These are phyloP conservation scores for Venturia asperata DNA, from an alignment of 2,329 filamentous ascomycete species.

Conservation along the genomic window DNA sequence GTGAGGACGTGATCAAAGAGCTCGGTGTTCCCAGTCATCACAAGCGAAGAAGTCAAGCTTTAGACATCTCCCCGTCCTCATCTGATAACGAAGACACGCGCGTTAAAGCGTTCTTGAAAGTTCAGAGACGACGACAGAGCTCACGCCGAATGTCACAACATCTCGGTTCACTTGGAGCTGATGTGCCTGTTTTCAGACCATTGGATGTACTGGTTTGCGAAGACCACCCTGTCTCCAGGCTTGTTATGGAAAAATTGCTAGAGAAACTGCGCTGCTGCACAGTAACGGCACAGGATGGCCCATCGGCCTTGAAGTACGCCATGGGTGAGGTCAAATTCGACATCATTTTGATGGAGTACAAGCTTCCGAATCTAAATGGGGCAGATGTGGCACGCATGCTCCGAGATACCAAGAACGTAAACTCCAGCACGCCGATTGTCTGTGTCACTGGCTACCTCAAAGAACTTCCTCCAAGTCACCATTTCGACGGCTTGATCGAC, in stretches of 20 bases:
- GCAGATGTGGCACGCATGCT: slow-evolving; percentile 97
- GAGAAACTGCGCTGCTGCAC: slow-evolving; percentile 94
- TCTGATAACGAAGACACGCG: slow-evolving; percentile 96
- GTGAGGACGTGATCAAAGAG: slow-evolving; percentile 61
- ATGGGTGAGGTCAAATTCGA: slow-evolving; percentile 98
- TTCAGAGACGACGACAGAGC: slow-evolving; percentile 90
- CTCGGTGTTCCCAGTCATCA: slow-evolving; percentile 59
- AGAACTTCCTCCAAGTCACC: slow-evolving; percentile 86
- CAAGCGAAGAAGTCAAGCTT: slow-evolving; percentile 87
- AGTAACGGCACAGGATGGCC: slow-evolving; percentile 81
- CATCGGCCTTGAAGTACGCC: slow-evolving; percentile 86
- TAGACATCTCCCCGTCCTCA: slow-evolving; percentile 93
- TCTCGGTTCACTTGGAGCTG: slow-evolving; percentile 62
- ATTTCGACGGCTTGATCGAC: slow-evolving; percentile 92
- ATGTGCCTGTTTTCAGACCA: slow-evolving; percentile 69
- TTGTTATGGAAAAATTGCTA: slow-evolving; percentile 98
- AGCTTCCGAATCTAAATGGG: slow-evolving; percentile 88
- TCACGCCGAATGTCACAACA: slow-evolving; percentile 92
- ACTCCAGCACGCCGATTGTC: slow-evolving; percentile 89
- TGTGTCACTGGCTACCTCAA: slow-evolving; percentile 98
- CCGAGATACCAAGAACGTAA: slow-evolving; percentile 89
- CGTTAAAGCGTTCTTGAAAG: slow-evolving; percentile 80
- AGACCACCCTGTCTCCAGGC: slow-evolving; percentile 89
- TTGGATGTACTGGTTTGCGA: slow-evolving; percentile 94
- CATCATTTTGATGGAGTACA: slow-evolving; percentile 97